Percentiles rank a stretch among this genome's conserved stretches.
Conservation (phyloP, 2,329 filamentous ascomycete genomes). For the Colletotrichum spinosum region DNA sequence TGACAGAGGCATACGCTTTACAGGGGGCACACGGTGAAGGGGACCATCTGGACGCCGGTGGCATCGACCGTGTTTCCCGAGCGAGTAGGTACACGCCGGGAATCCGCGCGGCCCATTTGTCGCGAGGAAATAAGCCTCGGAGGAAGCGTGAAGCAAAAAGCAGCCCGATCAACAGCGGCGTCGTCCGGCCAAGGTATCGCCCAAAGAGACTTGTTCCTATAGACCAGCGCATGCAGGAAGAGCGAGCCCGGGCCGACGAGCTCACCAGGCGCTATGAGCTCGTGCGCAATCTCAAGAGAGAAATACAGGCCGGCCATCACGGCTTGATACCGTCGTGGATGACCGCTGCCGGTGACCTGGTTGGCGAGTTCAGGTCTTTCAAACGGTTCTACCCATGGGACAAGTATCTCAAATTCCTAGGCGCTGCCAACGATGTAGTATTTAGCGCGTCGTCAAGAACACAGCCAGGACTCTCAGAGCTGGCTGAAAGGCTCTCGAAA, state of each 20-base stretch:
- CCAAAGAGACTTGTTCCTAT: conserved; percentile 59
- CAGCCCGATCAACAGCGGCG: conserved; percentile 36
- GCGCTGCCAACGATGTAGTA: conserved; percentile 44
- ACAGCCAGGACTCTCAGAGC: conserved; percentile 49
- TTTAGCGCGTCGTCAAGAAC: conserved; percentile 36
- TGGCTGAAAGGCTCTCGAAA: conserved; percentile 66
- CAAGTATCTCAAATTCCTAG: conserved; percentile 70
- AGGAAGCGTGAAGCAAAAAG: conserved; percentile 11
- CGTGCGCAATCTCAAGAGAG: conserved; percentile 55
- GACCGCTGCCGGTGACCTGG: conserved; percentile 67
- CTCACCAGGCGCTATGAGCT: conserved; percentile 56
- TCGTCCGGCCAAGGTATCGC: conserved; percentile 51
- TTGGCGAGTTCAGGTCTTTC: conserved; percentile 72
- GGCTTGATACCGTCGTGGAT: conserved; percentile 66
- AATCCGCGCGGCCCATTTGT: conserved; percentile 6
- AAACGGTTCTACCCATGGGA: conserved; percentile 76
- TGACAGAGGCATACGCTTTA: conserved; percentile 79
- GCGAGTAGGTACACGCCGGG: conserved; percentile 1
- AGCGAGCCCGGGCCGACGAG: conserved; percentile 54
- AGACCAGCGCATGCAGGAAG: conserved; percentile 57
- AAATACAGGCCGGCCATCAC: conserved; percentile 54
- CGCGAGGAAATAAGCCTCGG: conserved; percentile 17
- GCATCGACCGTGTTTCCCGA: neutral
- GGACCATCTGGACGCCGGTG: conserved; percentile 27
- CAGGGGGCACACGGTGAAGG: conserved; percentile 59